phyloP scores from a whole-genome alignment of 495 filamentous ascomycete species.

The Aspergillus incahuasiensis region DNA sequence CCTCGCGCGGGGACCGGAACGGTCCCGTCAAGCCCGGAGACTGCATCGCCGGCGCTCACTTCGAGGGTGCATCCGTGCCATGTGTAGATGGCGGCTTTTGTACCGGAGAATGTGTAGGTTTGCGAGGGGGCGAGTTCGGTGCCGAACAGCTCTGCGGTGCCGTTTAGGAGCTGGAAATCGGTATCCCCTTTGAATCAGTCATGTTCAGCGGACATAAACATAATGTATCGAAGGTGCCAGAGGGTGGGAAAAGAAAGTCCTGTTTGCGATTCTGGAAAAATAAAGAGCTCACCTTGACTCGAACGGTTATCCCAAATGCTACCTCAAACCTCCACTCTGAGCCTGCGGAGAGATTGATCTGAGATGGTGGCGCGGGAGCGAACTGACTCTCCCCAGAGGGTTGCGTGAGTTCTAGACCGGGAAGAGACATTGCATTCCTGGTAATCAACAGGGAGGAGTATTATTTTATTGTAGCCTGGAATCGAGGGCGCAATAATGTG shows the following conservation, averaged over 20 bases:
- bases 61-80: slow-evolving; percentile 86
- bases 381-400: slow-evolving; percentile 37
- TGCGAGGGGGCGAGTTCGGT: slow-evolving; percentile 82
- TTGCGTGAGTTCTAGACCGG: slow-evolving; percentile 43
- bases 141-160: slow-evolving; percentile 92
- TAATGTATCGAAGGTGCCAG: too few relatives aligned
- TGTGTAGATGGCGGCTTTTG: slow-evolving; percentile 83
- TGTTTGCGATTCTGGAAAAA: background rate
- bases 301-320: slow-evolving; percentile 57
- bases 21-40: slow-evolving; percentile 39
- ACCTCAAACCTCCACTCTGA: slow-evolving; percentile 94
- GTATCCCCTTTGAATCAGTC: slow-evolving; percentile 13
- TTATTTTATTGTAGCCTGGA: background rate
- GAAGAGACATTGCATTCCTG: slow-evolving; percentile 41
- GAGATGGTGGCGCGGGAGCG: slow-evolving; percentile 38
- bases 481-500: background rate
- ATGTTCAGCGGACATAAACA: slow-evolving; percentile 1
- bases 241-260: too few relatives aligned
- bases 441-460: background rate
- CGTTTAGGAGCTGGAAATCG: slow-evolving; percentile 56
- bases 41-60: slow-evolving; percentile 51
- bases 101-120: slow-evolving; percentile 75
- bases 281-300: slow-evolving; percentile 50
- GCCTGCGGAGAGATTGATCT: slow-evolving; percentile 41
- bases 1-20: slow-evolving; percentile 7